Evolutionary conservation across 768 basidiomycete genomes (phyloP), one percentile per base, ranked within the genome.

Genomic region (Rhizopogon vesiculosus): DNA sequence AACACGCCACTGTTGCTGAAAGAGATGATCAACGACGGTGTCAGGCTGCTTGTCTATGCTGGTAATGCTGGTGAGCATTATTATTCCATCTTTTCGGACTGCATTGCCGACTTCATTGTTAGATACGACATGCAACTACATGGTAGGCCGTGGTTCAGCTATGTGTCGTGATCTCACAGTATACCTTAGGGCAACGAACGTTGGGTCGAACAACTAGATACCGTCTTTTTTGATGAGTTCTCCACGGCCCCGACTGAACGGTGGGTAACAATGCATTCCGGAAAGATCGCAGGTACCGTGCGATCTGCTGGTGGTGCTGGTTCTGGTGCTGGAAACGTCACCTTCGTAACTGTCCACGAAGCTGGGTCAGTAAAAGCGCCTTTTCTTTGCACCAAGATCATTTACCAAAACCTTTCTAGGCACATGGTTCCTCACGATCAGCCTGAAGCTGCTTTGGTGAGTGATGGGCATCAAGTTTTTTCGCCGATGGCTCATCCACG

Each of bases 361-460:
- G 91, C 93, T 29, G 94, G 94, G 80, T 93, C 70, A 61, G 85
- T 71, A 7, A 29, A 55, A 42, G 13, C 25, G 19, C n/a, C 38
- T 16, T 42, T 43, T 5, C 13, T 54, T 48, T 43, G 2, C 28
- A 25, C 52, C 22, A 43, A 28, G 50, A 43, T 39, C 18, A 50
- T 42, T 19, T 48, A 42, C 52, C 54, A 29, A n/a, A 25, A 45
- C 53, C 44, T 59, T 58, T 56, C 6, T 62, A 91, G 90, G 38
- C 91, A 93, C 67, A 89, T 93, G 92, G 91, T 91, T 7, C 93
- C 93, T 5, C 86, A 79, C 64, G 92, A 98, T 70, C 92, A 95
- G 65, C 89, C 93, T 1, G 89, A 91, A 64, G 93, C 86, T 41
- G 84, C 93, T 44, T 73, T 93, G 66, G 92, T 87, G 63, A 48